phyloP scores from a whole-genome alignment of 2,329 filamentous ascomycete species.

The Xylaria sp. region DNA sequence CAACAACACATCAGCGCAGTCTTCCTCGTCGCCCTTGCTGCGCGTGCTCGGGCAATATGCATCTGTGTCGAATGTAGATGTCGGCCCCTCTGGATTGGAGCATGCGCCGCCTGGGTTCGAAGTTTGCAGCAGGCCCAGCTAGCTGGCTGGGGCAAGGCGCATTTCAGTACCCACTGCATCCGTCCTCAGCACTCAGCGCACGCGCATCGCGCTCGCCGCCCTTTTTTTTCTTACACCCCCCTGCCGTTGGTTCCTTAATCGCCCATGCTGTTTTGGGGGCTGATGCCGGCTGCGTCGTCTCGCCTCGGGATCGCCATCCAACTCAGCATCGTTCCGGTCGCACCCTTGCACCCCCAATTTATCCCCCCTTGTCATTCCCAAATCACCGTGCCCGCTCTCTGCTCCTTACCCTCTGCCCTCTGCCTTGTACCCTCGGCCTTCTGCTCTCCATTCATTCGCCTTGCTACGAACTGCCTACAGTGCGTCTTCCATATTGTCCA shows the following conservation, averaged over 20 bases:
- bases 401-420: neutral
- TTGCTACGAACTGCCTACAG: neutral
- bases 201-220: conserved; percentile 36
- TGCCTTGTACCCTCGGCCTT: neutral
- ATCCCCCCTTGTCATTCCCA: conserved; percentile 28
- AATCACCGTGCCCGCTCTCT: conserved; percentile 20
- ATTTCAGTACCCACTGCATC: conserved; percentile 31
- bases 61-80: conserved; percentile 11
- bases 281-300: conserved; percentile 44
- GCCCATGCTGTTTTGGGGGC: conserved; percentile 31
- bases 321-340: conserved; percentile 28
- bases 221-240: neutral
- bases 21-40: conserved; percentile 12
- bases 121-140: conserved; percentile 22
- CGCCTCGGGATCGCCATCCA: conserved; percentile 45
- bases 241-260: conserved; percentile 18
- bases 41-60: conserved; percentile 1
- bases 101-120: conserved; percentile 27
- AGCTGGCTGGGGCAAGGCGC: conserved; percentile 36
- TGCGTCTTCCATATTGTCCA: conserved; percentile 9
- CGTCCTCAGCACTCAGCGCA: conserved; percentile 7
- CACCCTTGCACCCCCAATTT: conserved; percentile 30
- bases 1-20: neutral
- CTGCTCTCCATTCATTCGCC: conserved; percentile 14
- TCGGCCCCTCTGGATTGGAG: conserved; percentile 28